Evolutionary conservation across 2,329 filamentous ascomycete genomes (phyloP).

Genomic region (Fusarium redolens): DNA sequence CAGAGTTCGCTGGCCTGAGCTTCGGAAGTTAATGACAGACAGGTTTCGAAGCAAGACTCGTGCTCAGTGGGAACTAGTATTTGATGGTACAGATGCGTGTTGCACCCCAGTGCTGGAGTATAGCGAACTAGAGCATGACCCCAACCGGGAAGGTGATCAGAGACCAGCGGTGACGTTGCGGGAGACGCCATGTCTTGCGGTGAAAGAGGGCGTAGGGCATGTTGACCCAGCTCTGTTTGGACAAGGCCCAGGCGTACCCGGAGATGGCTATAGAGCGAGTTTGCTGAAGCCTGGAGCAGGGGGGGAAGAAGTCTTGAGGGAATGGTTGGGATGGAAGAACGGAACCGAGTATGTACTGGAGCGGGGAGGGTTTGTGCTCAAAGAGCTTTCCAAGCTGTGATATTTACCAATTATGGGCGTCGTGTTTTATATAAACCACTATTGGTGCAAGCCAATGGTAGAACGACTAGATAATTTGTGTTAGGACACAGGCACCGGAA

Average conservation of each 20-base stretch:
- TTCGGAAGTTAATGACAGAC: constrained; percentile 69
- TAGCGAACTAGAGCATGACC: constrained; percentile 70
- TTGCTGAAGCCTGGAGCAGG: constrained; percentile 74
- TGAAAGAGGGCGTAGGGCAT: constrained; percentile 58
- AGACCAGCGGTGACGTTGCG: constrained; percentile 76
- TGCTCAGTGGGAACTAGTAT: constrained; percentile 84
- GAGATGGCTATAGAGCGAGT: constrained; percentile 73
- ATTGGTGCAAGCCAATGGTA: neutral
- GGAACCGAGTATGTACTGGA: constrained; percentile 77
- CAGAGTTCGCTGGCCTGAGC: constrained; percentile 72
- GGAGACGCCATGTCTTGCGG: constrained; percentile 74
- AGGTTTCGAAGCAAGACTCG: constrained; percentile 78
- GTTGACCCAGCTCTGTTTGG: constrained; percentile 59
- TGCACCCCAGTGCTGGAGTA: constrained; percentile 88
- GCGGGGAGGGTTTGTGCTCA: constrained; percentile 70
- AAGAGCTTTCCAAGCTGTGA: constrained; percentile 49
- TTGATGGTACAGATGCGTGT: constrained; percentile 92
- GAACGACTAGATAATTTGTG: neutral
- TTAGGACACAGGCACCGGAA: neutral
- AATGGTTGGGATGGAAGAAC: constrained; percentile 82
- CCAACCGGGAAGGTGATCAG: constrained; percentile 72
- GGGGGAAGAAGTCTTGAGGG: constrained; percentile 73
- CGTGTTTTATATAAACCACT: neutral
- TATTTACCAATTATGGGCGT: neutral
- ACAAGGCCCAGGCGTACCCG: constrained; percentile 73